phyloP scores from a whole-genome alignment of 2,329 filamentous ascomycete genomes.

The Phialocephala sp. region DNA sequence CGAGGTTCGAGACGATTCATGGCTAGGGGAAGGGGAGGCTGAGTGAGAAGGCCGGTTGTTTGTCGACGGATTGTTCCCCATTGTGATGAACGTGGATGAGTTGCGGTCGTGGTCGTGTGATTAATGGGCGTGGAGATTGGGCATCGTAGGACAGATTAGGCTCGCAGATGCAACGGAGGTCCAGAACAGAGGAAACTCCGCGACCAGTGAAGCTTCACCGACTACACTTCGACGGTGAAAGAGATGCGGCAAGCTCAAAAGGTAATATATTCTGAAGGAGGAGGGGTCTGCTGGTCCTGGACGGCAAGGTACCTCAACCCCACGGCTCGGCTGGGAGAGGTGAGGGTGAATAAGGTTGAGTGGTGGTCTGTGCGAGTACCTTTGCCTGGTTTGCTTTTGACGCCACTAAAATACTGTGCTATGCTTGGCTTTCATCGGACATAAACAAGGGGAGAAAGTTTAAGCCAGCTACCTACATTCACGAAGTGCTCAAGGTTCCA shows the following conservation, averaged over 20 bases:
- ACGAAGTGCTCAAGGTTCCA: background rate
- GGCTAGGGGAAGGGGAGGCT: slow-evolving; percentile 37
- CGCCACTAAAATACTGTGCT: background rate
- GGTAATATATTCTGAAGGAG: background rate
- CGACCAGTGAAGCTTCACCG: background rate
- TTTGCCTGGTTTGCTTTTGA: background rate
- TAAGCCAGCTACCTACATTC: background rate
- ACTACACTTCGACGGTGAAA: background rate
- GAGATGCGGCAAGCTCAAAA: background rate
- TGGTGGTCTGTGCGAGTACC: background rate
- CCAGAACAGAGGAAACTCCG: background rate
- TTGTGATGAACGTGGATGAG: slow-evolving; percentile 33
- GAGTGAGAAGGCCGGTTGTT: slow-evolving; percentile 44
- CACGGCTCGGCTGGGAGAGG: background rate
- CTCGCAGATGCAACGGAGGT: background rate
- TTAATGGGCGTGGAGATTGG: slow-evolving; percentile 1
- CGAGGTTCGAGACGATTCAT: slow-evolving; percentile 35
- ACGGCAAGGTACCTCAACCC: background rate
- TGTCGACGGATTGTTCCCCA: slow-evolving; percentile 54
- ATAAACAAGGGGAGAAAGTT: background rate
- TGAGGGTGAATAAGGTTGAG: background rate
- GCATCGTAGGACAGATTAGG: background rate
- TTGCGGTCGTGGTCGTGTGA: slow-evolving; percentile 27
- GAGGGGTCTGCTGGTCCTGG: background rate
- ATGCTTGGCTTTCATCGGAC: background rate